Base-by-base conservation (phyloP, 1,139 yeast genomes). In the Diutina ranongensis region DNA sequence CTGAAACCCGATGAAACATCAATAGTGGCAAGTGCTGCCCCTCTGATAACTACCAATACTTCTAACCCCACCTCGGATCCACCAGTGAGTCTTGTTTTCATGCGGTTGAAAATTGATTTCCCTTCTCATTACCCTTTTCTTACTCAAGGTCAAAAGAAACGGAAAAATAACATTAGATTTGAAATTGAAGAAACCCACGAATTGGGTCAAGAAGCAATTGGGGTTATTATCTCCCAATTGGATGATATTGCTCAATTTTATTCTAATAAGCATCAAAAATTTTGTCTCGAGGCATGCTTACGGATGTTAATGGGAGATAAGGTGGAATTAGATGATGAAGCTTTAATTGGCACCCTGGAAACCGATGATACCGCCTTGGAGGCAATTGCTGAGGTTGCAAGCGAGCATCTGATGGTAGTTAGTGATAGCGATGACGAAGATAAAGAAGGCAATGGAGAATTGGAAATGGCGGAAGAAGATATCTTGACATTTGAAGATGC, bases 261-360 rank as follows among this genome's bases (percentile, higher is more conserved):
- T 54, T 68, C 89, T 0, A 69, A 73, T 34, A 70, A 71, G 45
- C 64, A 67, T 48, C 76, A 78, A 31, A 65, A 70, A 49, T 87
- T 80, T 53, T 86, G 96, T 52, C 65, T 92, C 27, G 97, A 92
- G 56, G 80, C 86, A 0, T 80, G 94, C 53, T 63, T 92, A 48
- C 62, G 96, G 45, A 83, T 71, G 55, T 66, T 92, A 4, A 68
- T 88, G 66, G 98, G 98, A 1, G 97, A 89, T 52, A 76, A 79
- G 47, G 71, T 87, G 3, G 76, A 75, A 27, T 56, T 84, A 22
- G 62, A 64, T 36, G 74, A 68, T 38, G 59, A 59, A 1, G 50
- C 61, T 32, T 59, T 67, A 56, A 56, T 12, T 16, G 33, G 65
- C 61, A 12, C 15, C 15, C 65, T 61, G 21, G 64, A 58, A 18